Base-by-base conservation (phyloP, 345 rosid genomes). In the Citrus cavaleriei region DNA sequence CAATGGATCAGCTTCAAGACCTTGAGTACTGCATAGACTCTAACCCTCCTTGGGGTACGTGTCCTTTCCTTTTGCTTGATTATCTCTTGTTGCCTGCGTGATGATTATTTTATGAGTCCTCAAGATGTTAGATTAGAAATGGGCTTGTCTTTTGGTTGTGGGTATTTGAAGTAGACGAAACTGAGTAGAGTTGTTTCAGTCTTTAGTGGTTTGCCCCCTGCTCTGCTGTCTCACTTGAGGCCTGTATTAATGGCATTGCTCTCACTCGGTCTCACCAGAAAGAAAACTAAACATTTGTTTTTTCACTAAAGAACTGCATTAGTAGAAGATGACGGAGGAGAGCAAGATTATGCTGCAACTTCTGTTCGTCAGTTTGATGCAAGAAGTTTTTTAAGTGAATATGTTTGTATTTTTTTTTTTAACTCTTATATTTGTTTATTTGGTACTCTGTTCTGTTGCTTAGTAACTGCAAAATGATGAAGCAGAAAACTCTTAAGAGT, bases 1-100 rank as follows among this genome's bases (percentile, higher is more conserved):
- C 99, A 27, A 92, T 94, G 87, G 99, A 97, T 73, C 98, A 93
- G 80, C 98, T 94, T 78, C 97, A 91, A 80, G 97, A 93, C 90
- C 99, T 97, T 68, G 93, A 97, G 81, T 97, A 93, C 89, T 96
- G 99, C 95, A 96, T 96, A 90, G 97, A 96, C 91, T 96, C 99
- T 79, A 96, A 94, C 82, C 98, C 99, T 83, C 86, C 99, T 79
- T 96, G 99, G 99, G 88, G 99, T 96, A 81, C 51, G 86, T 79
- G 85, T 57, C 70, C 78, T 72, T 73, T 66, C 38, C 21, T 3
- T 25, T 34, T 4, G 35, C 34, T 70, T 12, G 74, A 32, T 71
- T 22, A 68, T 40, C n/a, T 27, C 22, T 37, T 54, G 65, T 54
- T 34, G 66, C 28, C 57, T 38, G 24, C 28, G 59, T 21, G 40